These are phyloP conservation scores for Castanea crenata DNA, from an alignment of 306 rosid species.

Conservation along the genomic window DNA sequence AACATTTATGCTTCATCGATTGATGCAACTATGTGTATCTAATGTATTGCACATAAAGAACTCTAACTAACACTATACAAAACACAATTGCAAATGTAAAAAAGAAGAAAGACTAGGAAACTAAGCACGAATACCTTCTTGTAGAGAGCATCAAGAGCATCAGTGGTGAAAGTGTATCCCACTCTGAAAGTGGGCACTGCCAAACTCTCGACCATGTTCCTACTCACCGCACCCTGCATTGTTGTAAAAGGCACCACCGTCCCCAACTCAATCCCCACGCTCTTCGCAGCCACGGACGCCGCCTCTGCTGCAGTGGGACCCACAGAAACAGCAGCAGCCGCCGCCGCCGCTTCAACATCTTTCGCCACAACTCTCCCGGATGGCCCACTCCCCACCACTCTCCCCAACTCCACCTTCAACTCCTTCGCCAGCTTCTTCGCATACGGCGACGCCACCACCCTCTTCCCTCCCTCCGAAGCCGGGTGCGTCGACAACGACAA, in stretches of 20 bases:
- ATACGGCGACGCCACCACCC: constrained; percentile 88
- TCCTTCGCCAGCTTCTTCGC: constrained; percentile 96
- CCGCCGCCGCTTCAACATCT: constrained; percentile 72
- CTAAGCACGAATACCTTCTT: constrained; percentile 58
- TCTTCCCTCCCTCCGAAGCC: constrained; percentile 91
- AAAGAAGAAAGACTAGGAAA: neutral
- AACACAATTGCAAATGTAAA: neutral
- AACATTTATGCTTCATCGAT: no score
- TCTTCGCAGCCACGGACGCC: neutral
- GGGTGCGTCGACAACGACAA: constrained; percentile 59
- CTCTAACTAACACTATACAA: no score
- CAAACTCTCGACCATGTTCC: constrained; percentile 90
- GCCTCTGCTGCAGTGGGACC: neutral
- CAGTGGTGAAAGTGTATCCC: constrained; percentile 81
- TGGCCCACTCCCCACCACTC: constrained; percentile 75
- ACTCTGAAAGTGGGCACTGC: constrained; percentile 86
- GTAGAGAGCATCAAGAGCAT: constrained; percentile 85
- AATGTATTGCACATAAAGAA: no score
- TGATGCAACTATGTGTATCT: no score
- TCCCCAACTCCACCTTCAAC: constrained; percentile 67
- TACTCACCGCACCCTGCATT: constrained; percentile 94
- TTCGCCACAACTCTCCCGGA: constrained; percentile 89
- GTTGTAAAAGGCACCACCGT: constrained; percentile 86
- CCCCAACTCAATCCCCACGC: constrained; percentile 64
- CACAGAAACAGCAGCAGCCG: constrained; percentile 16